Percentiles rank a stretch among this genome's conserved stretches.
Evolutionary conservation across 2,329 filamentous ascomycete genomes (phyloP).

Genomic region (Penicillium sp.): DNA sequence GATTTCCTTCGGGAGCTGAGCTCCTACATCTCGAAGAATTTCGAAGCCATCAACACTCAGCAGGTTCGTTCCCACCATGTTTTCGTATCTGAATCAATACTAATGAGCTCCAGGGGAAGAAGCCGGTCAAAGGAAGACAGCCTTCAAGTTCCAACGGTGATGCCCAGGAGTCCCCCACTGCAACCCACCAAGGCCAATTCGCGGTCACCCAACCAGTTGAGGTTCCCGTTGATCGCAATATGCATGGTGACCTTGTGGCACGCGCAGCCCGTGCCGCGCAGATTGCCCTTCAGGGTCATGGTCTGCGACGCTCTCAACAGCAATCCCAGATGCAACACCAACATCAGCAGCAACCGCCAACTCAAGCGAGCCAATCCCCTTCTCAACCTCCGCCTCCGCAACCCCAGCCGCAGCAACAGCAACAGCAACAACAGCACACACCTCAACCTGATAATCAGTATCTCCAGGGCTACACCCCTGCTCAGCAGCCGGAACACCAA

Average conservation of each 20-base stretch:
- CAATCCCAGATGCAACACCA: slow-evolving; percentile 33
- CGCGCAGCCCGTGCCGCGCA: slow-evolving; percentile 49
- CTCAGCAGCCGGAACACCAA: slow-evolving; percentile 30
- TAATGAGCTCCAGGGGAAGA: slow-evolving; percentile 36
- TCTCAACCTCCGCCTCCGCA: slow-evolving; percentile 22
- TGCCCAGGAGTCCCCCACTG: slow-evolving; percentile 34
- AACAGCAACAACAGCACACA: slow-evolving; percentile 20
- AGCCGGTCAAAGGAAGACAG: slow-evolving; percentile 38
- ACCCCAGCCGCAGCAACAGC: slow-evolving; percentile 29
- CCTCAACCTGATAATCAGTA: slow-evolving; percentile 32
- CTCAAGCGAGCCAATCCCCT: slow-evolving; percentile 25
- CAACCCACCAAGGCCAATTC: slow-evolving; percentile 44
- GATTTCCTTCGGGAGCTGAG: slow-evolving; percentile 61
- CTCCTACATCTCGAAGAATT: slow-evolving; percentile 58
- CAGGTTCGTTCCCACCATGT: slow-evolving; percentile 35
- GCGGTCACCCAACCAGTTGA: slow-evolving; percentile 40
- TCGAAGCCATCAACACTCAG: slow-evolving; percentile 52
- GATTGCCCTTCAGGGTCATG: slow-evolving; percentile 47
- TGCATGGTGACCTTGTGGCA: slow-evolving; percentile 47
- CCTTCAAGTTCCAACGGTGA: slow-evolving; percentile 39
- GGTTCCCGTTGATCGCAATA: slow-evolving; percentile 40
- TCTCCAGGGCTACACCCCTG: slow-evolving; percentile 35
- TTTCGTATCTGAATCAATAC: slow-evolving; percentile 3
- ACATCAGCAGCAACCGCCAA: slow-evolving; percentile 32
- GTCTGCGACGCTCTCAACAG: slow-evolving; percentile 36